These are phyloP conservation scores for Colletotrichum sp. DNA, from an alignment of 2,329 filamentous ascomycete genomes.

Conservation along the genomic window DNA sequence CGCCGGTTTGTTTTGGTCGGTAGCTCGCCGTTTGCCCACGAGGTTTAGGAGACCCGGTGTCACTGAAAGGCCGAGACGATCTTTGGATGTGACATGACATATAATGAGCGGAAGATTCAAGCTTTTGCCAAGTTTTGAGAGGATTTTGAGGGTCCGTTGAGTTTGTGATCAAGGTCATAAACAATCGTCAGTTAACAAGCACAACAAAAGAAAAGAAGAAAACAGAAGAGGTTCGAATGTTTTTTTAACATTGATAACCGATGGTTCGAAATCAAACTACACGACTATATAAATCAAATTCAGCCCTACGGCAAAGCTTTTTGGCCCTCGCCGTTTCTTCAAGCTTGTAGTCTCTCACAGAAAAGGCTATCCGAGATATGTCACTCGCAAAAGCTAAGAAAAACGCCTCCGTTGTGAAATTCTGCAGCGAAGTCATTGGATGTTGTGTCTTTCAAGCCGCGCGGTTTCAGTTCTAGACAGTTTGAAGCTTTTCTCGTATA, in stretches of 20 bases:
- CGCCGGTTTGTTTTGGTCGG: neutral
- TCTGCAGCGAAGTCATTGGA: too few relatives aligned
- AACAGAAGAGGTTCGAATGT: neutral
- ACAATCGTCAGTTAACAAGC: neutral
- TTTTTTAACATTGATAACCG: accelerated
- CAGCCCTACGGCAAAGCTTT: neutral
- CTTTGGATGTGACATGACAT: neutral
- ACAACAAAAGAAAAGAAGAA: neutral
- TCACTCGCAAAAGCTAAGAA: neutral
- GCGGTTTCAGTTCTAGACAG: neutral
- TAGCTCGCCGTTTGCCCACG: neutral
- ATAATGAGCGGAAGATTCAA: neutral
- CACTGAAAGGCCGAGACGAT: neutral
- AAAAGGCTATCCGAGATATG: neutral
- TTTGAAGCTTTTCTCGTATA: neutral
- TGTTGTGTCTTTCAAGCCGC: too few relatives aligned
- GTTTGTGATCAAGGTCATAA: neutral
- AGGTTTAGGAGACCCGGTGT: neutral
- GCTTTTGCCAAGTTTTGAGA: neutral
- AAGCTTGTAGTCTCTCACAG: neutral
- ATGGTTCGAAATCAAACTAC: neutral
- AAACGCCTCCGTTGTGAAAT: neutral
- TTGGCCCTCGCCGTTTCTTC: neutral
- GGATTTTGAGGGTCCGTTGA: neutral
- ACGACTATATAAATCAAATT: neutral